These are phyloP conservation scores for Kluyveromyces sp. DNA, from an alignment of 1,139 yeast species.

Conservation along the genomic window DNA sequence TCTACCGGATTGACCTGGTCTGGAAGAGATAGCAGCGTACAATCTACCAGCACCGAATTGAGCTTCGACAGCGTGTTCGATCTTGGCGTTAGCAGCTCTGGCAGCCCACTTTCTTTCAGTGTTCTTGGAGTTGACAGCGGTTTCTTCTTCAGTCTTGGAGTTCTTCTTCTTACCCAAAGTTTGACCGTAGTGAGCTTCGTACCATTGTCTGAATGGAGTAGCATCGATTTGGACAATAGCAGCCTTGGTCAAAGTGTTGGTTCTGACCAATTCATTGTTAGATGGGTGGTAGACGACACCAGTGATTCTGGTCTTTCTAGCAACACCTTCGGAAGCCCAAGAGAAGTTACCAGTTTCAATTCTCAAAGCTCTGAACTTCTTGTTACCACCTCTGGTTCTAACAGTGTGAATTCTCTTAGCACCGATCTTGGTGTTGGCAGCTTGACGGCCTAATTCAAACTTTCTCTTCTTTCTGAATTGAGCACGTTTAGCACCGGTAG, in stretches of 20 bases:
- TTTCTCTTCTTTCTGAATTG: conserved; percentile 99
- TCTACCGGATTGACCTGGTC: conserved; percentile 99
- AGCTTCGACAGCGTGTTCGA: conserved; percentile 85
- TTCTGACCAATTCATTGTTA: conserved; percentile 98
- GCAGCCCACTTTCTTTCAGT: conserved; percentile 87
- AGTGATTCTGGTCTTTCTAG: conserved; percentile 98
- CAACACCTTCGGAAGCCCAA: conserved; percentile 98
- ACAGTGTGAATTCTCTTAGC: conserved; percentile 98
- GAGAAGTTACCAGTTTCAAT: conserved; percentile 99
- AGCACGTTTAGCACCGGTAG: conserved; percentile 99
- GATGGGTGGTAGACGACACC: conserved; percentile 99
- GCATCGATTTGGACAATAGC: conserved; percentile 99
- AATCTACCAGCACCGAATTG: conserved; percentile 99
- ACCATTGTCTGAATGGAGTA: conserved; percentile 99
- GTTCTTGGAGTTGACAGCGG: conserved; percentile 65
- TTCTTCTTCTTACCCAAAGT: conserved; percentile 68
- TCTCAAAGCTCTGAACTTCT: conserved; percentile 99
- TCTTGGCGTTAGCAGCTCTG: conserved; percentile 76
- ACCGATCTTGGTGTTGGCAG: conserved; percentile 99
- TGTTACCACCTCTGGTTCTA: conserved; percentile 99
- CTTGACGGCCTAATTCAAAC: conserved; percentile 99
- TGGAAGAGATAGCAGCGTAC: conserved; percentile 96
- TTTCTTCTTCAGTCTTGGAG: conserved; percentile 40
- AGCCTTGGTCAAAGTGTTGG: conserved; percentile 97
- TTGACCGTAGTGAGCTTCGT: conserved; percentile 96